Conservation (phyloP, 768 basidiomycete species). For the Omphalotus guepiniiformis region DNA sequence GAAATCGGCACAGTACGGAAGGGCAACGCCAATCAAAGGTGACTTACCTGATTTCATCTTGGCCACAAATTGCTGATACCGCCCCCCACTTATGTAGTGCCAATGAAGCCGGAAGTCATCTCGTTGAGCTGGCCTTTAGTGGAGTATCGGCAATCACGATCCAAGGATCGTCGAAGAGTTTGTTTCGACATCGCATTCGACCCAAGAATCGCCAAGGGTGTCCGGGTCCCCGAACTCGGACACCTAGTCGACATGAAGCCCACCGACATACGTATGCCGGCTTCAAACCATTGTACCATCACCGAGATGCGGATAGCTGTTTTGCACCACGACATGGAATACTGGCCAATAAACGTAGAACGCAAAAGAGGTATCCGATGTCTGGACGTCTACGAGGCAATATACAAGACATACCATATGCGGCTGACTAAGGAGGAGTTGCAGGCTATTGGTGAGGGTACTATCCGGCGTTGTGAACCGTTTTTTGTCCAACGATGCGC, state of each 20-base stretch:
- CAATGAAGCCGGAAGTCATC: slow-evolving; percentile 6
- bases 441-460: slow-evolving; percentile 8
- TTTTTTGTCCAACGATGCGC: slow-evolving; percentile 6
- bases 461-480: slow-evolving; percentile 4
- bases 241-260: neutral
- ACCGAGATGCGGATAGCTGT: slow-evolving; percentile 5
- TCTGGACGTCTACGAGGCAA: slow-evolving; percentile 3
- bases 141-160: neutral
- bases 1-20: neutral
- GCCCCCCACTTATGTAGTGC: neutral
- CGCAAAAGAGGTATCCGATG: slow-evolving; percentile 4
- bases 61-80: neutral
- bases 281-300: slow-evolving; percentile 5
- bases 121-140: slow-evolving; percentile 7
- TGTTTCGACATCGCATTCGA: slow-evolving; percentile 8
- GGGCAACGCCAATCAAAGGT: neutral
- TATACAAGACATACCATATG: slow-evolving; percentile 4
- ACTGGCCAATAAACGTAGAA: slow-evolving; percentile 5
- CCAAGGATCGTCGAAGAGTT: neutral
- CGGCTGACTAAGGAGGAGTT: slow-evolving; percentile 4
- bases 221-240: neutral
- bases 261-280: neutral
- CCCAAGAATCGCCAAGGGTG: neutral
- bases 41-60: neutral
- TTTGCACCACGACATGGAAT: neutral